Percentiles rank a stretch among this genome's conserved stretches.
Conservation (phyloP, 768 basidiomycete species). For the Pleurotus pulmonarius region DNA sequence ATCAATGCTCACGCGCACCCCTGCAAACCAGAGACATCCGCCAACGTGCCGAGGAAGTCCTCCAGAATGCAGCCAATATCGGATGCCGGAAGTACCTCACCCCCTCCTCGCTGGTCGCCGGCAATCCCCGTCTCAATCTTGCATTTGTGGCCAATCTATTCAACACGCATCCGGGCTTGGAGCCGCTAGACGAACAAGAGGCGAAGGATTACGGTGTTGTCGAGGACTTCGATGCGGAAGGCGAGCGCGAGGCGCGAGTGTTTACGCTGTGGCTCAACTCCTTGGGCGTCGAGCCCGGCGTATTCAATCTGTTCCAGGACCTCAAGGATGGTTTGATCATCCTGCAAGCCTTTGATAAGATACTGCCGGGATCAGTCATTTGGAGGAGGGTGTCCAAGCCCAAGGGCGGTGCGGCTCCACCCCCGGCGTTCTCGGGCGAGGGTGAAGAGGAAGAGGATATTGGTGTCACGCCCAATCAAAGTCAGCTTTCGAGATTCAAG, state of each 20-base stretch:
- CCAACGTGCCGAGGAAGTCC: constrained; percentile 86
- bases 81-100: constrained; percentile 96
- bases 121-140: constrained; percentile 96
- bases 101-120: constrained; percentile 83
- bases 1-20: constrained; percentile 87
- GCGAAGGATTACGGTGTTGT: constrained; percentile 85
- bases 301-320: constrained; percentile 96
- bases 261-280: constrained; percentile 99
- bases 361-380: constrained; percentile 86
- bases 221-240: constrained; percentile 98
- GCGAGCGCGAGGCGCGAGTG: constrained; percentile 95
- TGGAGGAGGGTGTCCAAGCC: constrained; percentile 98
- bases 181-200: constrained; percentile 90
- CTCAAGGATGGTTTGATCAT: constrained; percentile 89
- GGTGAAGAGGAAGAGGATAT: constrained; percentile 76
- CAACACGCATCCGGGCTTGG: constrained; percentile 95
- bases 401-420: constrained; percentile 54
- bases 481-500: constrained; percentile 91
- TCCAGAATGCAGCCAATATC: constrained; percentile 91
- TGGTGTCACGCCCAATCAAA: constrained; percentile 80
- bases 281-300: constrained; percentile 91
- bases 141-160: constrained; percentile 98
- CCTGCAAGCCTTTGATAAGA: constrained; percentile 95
- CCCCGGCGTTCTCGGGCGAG: constrained; percentile 37
- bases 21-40: constrained; percentile 82